These are phyloP conservation scores for Fusarium albosuccineum DNA, from an alignment of 2,329 filamentous ascomycete genomes.

Conservation along the genomic window DNA sequence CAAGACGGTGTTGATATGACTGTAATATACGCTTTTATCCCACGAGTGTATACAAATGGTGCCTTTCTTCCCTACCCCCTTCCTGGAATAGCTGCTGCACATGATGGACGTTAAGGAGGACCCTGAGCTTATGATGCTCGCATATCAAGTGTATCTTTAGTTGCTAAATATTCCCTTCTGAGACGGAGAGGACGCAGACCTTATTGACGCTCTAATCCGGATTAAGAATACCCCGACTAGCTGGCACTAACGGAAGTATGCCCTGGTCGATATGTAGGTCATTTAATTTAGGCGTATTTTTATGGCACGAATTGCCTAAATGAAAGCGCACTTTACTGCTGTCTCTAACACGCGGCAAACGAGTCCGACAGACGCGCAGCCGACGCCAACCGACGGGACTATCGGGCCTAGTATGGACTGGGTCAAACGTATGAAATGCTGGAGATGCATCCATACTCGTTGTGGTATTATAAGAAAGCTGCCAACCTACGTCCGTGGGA, in stretches of 20 bases:
- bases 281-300: slow-evolving; percentile 98
- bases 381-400: slow-evolving; percentile 95
- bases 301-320: slow-evolving; percentile 80
- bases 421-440: slow-evolving; percentile 98
- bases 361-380: slow-evolving; percentile 96
- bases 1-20: slow-evolving; percentile 95
- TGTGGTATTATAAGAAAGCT: slow-evolving; percentile 98
- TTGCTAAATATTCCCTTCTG: slow-evolving; percentile 95
- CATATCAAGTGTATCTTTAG: slow-evolving; percentile 97
- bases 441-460: slow-evolving; percentile 96
- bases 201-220: slow-evolving; percentile 87
- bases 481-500: slow-evolving; percentile 95
- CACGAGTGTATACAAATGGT: slow-evolving; percentile 93
- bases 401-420: slow-evolving; percentile 97
- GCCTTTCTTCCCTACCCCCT: slow-evolving; percentile 88
- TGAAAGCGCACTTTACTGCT: slow-evolving; percentile 86
- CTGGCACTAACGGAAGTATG: slow-evolving; percentile 95
- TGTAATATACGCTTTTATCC: slow-evolving; percentile 90
- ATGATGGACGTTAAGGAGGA: slow-evolving; percentile 99
- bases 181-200: slow-evolving; percentile 83
- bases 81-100: slow-evolving; percentile 93
- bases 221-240: slow-evolving; percentile 87
- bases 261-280: slow-evolving; percentile 98
- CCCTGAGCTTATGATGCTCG: slow-evolving; percentile 91
- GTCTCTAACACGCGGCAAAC: slow-evolving; percentile 97